Evolutionary conservation across 257 asterid species (phyloP).

Genomic region (Solanum gracilifrons): DNA sequence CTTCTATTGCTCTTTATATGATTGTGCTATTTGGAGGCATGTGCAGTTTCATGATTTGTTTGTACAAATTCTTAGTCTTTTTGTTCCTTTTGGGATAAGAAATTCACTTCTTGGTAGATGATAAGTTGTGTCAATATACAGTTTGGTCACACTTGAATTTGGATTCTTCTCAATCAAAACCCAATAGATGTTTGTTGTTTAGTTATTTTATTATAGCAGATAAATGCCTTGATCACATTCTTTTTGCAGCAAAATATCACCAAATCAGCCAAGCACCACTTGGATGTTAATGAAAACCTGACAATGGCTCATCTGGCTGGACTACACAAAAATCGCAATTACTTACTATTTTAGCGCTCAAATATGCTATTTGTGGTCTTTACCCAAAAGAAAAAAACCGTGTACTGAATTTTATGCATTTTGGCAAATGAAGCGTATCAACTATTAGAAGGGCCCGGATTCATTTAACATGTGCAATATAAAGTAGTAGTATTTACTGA

Average conservation of each 20-base stretch:
- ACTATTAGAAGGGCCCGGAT: too few species aligned
- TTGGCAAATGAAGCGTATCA: not conserved
- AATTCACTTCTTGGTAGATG: not conserved
- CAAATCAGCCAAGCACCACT: not conserved
- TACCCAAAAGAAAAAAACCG: too few species aligned
- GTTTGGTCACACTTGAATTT: not conserved
- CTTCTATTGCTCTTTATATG: not conserved
- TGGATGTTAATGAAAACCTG: not conserved
- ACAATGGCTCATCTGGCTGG: not conserved
- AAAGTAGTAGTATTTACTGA: not conserved
- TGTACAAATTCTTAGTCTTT: not conserved
- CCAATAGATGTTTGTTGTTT: not conserved
- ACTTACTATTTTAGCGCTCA: not conserved
- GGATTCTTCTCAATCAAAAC: not conserved
- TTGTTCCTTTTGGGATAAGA: not conserved
- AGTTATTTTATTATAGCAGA: not conserved
- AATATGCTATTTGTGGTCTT: too few species aligned
- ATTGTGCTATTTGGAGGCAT: not conserved
- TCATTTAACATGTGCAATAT: not conserved
- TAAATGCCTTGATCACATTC: not conserved
- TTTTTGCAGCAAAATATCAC: not conserved
- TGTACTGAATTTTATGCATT: not conserved
- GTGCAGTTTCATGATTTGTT: not conserved
- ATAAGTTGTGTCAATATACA: not conserved
- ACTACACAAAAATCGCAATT: not conserved